Percentiles rank a stretch among this genome's conserved stretches.
Evolutionary conservation across 352 stramenopile species (phyloP).

Genomic region (Globisporangium orthogonon): DNA sequence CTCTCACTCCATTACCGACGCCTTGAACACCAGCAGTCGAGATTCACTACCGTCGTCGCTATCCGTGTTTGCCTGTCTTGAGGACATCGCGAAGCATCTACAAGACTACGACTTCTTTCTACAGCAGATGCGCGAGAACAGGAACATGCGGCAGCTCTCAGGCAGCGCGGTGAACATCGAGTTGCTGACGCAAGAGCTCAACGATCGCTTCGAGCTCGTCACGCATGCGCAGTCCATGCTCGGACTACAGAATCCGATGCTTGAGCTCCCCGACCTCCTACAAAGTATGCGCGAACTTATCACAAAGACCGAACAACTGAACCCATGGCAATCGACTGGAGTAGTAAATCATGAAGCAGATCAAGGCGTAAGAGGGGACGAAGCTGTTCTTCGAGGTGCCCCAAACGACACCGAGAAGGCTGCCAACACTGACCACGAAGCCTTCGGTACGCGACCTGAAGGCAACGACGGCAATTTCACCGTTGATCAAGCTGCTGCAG

Average conservation of each 20-base stretch:
- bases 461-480: background rate
- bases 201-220: slow-evolving; percentile 27
- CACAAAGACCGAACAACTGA: slow-evolving; percentile 16
- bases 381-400: no score
- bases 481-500: background rate
- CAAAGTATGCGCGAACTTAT: background rate
- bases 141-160: slow-evolving; percentile 9
- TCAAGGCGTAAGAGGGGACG: no score
- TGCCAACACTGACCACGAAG: slow-evolving; percentile 1
- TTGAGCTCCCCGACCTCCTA: slow-evolving; percentile 31
- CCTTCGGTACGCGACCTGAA: no score
- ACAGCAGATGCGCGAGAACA: slow-evolving; percentile 21
- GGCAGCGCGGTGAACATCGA: slow-evolving; percentile 23
- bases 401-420: background rate
- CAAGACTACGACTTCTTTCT: slow-evolving; percentile 63
- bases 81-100: slow-evolving; percentile 44
- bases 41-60: slow-evolving; percentile 17
- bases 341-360: background rate
- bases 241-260: slow-evolving; percentile 18
- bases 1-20: slow-evolving; percentile 6
- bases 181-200: slow-evolving; percentile 25
- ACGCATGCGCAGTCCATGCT: slow-evolving; percentile 21
- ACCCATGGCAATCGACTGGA: slow-evolving; percentile 6
- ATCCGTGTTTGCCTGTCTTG: slow-evolving; percentile 40
- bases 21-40: slow-evolving; percentile 13